Evolutionary conservation across 768 basidiomycete species (phyloP), one percentile per base, ranked within the genome.

Genomic region (Psilocybe cubensis): DNA sequence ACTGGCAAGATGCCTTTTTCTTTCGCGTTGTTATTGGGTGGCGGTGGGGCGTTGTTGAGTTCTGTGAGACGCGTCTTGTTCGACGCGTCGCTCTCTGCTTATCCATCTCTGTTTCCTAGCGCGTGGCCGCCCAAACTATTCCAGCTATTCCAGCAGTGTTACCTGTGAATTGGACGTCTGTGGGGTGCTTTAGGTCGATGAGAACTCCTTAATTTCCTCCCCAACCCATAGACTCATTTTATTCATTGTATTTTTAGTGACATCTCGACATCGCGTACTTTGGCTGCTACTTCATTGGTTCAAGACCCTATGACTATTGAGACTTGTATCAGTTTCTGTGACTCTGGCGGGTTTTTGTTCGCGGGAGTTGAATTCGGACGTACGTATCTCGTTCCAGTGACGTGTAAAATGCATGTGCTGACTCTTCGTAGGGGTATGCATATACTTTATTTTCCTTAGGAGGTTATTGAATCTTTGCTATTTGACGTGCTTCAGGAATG

Each of bases 281-380:
- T 89, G 43, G 74, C 79, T 2, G 79, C 78, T 3, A 73, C 76
- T 2, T 71, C 69, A 3, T 65, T 66, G 18, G 80, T 77, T 58
- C 69, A 75, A n/a, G 74, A 77, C 62, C 70, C 76, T 11, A 84
- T 90, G 85, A 89, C 77, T 1, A 70, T 79, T 48, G 85, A 79
- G 51, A 66, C 62, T 0, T 79, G 78, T 54, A 74, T 79, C 40
- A 66, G 58, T 10, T 75, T 77, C 57, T 79, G 78, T 50, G 46
- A 56, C 45, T 62, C 65, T 8, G 68, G 58, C 5, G 68, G 62
- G 38, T 87, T 74, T 64, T 73, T 82, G 54, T 85, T 80, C 56
- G 84, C 87, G 11, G 89, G 89, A 6, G 76, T 85, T 2, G 88
- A 89, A 71, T 89, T 83, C 60, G 81, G 77, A 20, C 80, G 77